Conservation (phyloP, 768 basidiomycete genomes). For the Astraeus odoratus region DNA sequence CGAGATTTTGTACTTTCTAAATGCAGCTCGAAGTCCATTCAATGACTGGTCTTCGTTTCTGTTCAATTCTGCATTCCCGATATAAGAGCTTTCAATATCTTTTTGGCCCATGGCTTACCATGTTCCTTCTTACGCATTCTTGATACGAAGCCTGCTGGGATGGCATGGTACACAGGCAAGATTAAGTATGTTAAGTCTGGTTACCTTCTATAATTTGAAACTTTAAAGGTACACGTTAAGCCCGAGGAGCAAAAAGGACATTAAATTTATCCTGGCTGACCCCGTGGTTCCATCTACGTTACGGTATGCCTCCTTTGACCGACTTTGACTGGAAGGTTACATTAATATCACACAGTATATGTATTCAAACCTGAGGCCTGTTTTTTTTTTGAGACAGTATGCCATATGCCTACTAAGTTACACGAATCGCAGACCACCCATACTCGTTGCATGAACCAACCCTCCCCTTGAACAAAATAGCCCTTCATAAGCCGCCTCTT, state of each 20-base stretch:
- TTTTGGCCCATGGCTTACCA: neutral
- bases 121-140: neutral
- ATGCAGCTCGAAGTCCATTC: too few relatives aligned
- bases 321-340: too few relatives aligned
- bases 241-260: constrained; percentile 55
- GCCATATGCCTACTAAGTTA: too few relatives aligned
- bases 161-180: constrained; percentile 41
- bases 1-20: constrained; percentile 14
- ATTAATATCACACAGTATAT: neutral
- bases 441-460: too few relatives aligned
- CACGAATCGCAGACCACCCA: too few relatives aligned
- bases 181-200: constrained; percentile 56
- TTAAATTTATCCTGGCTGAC: constrained; percentile 67
- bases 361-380: constrained; percentile 14
- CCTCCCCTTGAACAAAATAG: too few relatives aligned
- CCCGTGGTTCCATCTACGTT: constrained; percentile 67
- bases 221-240: constrained; percentile 48
- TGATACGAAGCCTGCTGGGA: constrained; percentile 16
- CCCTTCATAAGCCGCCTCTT: too few relatives aligned
- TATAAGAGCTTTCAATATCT: constrained; percentile 14
- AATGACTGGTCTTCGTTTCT: constrained; percentile 1
- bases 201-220: constrained; percentile 58
- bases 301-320: constrained; percentile 37
- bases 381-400: too few relatives aligned
- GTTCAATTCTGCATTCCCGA: constrained; percentile 20